Evolutionary conservation across 1,139 yeast genomes (phyloP).

Genomic region (Zygotorulaspora mrakii): DNA sequence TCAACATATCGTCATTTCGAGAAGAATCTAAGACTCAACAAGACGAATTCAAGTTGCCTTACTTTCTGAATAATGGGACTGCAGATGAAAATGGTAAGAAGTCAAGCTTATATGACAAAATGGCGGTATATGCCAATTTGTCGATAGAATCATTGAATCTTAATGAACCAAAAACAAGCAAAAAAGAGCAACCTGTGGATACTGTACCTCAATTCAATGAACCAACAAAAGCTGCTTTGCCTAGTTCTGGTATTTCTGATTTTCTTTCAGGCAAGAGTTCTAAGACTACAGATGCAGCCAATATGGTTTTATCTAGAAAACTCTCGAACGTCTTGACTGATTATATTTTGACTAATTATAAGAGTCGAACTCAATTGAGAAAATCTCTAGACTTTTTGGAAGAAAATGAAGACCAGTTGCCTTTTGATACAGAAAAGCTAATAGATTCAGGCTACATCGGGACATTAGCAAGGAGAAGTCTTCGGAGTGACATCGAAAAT

Average conservation of each 20-base stretch:
- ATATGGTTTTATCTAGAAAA: conserved; percentile 42
- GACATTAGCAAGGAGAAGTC: conserved; percentile 51
- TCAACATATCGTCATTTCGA: conserved; percentile 19
- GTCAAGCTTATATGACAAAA: conserved; percentile 23
- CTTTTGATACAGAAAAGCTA: conserved; percentile 39
- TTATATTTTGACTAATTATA: conserved; percentile 45
- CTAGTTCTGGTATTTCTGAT: conserved; percentile 4
- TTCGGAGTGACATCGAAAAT: conserved; percentile 67
- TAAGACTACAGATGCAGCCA: conserved; percentile 19
- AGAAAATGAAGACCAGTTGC: conserved; percentile 36
- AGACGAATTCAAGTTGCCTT: conserved; percentile 18
- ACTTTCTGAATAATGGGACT: conserved; percentile 3
- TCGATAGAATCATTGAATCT: conserved; percentile 19
- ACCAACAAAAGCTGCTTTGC: conserved; percentile 11
- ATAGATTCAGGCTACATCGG: conserved; percentile 57
- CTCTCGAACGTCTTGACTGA: conserved; percentile 51
- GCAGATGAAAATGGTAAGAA: conserved; percentile 7
- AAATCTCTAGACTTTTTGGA: conserved; percentile 47
- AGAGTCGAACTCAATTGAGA: conserved; percentile 41
- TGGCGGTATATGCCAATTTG: conserved; percentile 25
- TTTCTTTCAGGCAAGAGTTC: conserved; percentile 4
- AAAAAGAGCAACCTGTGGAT: conserved; percentile 1
- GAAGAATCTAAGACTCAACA: conserved; percentile 6
- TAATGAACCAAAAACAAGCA: conserved; percentile 2
- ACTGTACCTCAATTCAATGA: conserved; percentile 8